These are phyloP conservation scores for Metahyphopichia silvanorum DNA, from an alignment of 805 yeast genomes.

Conservation along the genomic window DNA sequence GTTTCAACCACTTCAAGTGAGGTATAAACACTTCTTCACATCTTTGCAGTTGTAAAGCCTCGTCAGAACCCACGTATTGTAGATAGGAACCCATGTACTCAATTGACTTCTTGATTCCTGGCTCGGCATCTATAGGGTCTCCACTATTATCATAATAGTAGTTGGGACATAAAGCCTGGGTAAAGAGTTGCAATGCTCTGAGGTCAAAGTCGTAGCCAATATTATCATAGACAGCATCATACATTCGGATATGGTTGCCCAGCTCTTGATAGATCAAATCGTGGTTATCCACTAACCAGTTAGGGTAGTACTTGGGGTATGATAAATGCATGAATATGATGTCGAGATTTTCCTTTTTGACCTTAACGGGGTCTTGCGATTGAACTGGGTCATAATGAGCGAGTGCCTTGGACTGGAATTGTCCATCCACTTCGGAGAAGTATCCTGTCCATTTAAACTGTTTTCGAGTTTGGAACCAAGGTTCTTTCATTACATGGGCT, in stretches of 20 bases:
- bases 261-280: slow-evolving; percentile 31
- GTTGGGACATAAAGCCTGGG: slow-evolving; percentile 35
- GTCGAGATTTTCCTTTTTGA: slow-evolving; percentile 10
- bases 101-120: slow-evolving; percentile 10
- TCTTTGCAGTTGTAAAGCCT: slow-evolving; percentile 18
- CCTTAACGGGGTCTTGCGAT: slow-evolving; percentile 12
- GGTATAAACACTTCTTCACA: slow-evolving; percentile 38
- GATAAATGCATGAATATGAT: slow-evolving; percentile 55
- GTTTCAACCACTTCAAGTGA: slow-evolving; percentile 40
- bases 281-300: slow-evolving; percentile 30
- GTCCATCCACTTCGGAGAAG: slow-evolving; percentile 14
- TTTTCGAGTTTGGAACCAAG: slow-evolving; percentile 53
- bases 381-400: slow-evolving; percentile 40
- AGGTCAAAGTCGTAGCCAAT: slow-evolving; percentile 43
- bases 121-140: slow-evolving; percentile 20
- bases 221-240: slow-evolving; percentile 27
- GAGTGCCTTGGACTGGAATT: slow-evolving; percentile 36
- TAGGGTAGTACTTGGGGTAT: slow-evolving; percentile 47
- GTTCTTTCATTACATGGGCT: slow-evolving; percentile 47
- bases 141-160: slow-evolving; percentile 27
- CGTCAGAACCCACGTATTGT: slow-evolving; percentile 20
- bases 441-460: slow-evolving; percentile 37
- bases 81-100: slow-evolving; percentile 35
- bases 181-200: slow-evolving; percentile 34
- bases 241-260: slow-evolving; percentile 40